phyloP scores from a whole-genome alignment of 2,329 filamentous ascomycete genomes.

The Aspergillus niger region DNA sequence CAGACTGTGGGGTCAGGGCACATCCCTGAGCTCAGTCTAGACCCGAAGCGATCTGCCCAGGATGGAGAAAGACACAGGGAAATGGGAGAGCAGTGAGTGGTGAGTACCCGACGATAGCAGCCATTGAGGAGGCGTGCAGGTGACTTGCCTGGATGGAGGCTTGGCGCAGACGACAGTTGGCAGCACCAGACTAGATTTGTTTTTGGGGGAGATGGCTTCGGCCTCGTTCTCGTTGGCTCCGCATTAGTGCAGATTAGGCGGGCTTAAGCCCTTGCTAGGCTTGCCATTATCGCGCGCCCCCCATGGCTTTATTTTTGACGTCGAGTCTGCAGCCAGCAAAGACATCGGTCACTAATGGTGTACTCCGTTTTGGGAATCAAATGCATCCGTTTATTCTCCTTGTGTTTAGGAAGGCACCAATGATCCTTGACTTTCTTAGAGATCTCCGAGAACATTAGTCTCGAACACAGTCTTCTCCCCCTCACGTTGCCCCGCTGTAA shows the following conservation, averaged over 20 bases:
- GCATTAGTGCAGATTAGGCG: conserved; percentile 10
- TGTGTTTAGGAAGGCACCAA: background rate
- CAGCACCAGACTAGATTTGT: background rate
- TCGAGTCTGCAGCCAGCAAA: conserved; percentile 5
- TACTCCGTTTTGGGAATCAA: background rate
- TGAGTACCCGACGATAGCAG: background rate
- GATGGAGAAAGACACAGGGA: background rate
- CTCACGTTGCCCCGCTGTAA: background rate
- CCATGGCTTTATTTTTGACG: conserved; percentile 5
- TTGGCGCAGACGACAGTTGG: conserved; percentile 11
- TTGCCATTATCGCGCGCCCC: background rate
- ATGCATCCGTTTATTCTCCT: background rate
- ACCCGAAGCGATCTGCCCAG: background rate
- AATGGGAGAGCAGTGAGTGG: background rate
- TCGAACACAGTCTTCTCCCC: background rate
- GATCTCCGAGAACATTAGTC: background rate
- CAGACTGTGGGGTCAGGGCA: background rate
- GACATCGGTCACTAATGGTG: background rate
- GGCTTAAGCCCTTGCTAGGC: background rate
- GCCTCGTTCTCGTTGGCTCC: conserved; percentile 10
- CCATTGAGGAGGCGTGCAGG: background rate
- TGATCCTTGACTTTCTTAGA: background rate
- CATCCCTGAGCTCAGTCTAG: background rate
- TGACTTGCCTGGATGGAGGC: conserved; percentile 6
- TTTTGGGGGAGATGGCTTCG: background rate